Evolutionary conservation across 129 eudicot genomes (phyloP).

Genomic region (Chrysanthemum lavandulifolium): DNA sequence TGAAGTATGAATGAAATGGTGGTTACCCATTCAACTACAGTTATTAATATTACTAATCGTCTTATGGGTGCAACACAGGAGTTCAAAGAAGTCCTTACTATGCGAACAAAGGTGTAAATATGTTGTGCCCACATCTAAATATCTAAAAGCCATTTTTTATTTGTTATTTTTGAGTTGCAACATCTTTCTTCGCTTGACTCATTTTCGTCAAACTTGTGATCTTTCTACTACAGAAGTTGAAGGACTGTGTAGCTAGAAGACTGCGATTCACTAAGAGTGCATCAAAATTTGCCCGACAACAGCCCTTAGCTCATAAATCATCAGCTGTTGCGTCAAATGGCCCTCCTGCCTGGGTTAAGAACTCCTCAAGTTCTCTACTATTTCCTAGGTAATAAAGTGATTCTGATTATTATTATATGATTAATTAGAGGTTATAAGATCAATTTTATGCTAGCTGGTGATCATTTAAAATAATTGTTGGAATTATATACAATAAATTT

Average conservation of each 20-base stretch:
- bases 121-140: constrained; percentile 3
- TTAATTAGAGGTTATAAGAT: neutral
- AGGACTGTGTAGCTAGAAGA: constrained; percentile 78
- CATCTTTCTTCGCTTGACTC: constrained; percentile 10
- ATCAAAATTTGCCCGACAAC: constrained; percentile 81
- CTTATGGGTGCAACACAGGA: constrained; percentile 88
- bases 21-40: constrained; percentile 89
- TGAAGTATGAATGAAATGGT: no score
- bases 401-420: neutral
- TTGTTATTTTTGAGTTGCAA: neutral
- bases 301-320: constrained; percentile 63
- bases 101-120: constrained; percentile 84
- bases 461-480: no score
- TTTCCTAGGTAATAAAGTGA: constrained; percentile 57
- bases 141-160: neutral
- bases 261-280: constrained; percentile 65
- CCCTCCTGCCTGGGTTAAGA: constrained; percentile 88
- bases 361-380: constrained; percentile 50
- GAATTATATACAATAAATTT: no score
- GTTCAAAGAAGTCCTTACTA: constrained; percentile 93
- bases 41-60: constrained; percentile 82
- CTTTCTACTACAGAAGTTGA: constrained; percentile 59
- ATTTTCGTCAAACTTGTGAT: constrained; percentile 8
- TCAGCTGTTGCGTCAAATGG: constrained; percentile 45
- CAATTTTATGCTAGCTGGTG: neutral